Evolutionary conservation across 2,329 filamentous ascomycete genomes (phyloP), one percentile per base, ranked within the genome.

Genomic region (Endoconidiophora polonica): DNA sequence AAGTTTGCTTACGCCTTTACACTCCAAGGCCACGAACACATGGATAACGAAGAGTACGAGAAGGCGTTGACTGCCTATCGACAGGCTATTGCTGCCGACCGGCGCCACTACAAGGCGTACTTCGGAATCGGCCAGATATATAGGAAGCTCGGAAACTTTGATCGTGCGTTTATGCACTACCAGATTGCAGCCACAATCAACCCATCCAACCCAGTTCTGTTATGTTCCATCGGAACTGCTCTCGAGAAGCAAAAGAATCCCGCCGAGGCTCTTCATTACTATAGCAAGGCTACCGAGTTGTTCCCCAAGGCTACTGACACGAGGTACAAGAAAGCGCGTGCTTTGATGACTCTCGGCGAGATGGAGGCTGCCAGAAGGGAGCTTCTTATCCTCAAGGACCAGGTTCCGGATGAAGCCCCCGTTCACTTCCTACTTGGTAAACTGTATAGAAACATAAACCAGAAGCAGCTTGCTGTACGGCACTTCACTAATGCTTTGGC

Each of bases 61-160:
- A 94, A 94, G 62, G 91, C 91, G 0, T 74, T 94, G 42, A 78
- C 81, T 38, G 82, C 86, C 2, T 98, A 95, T 63, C 79, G 93
- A 33, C 77, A 81, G 48, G 88, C 86, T 1, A 84, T 98, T 57
- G 77, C 81, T 42, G 86, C 86, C 0, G 88, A 98, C 59, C 79
- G 76, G 50, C 79, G 90, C 18, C 90, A 95, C 62, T 98, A 96
- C 68, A 94, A 95, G 61, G 91, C 90, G n/a, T 96, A 93, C 76
- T 98, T 96, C 62, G 91, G 91, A 57, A 79, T 83, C 51, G 79
- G 78, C 26, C 72, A 76, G 53, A 87, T 94, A 1, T 91, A 90
- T 59, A 86, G 94, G 63, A 90, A 88, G 60, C 76, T 93, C 58
- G 88, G 87, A 59, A 88, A 86, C 62, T 88, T 86, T 58, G 86